Percentiles rank a stretch among this genome's conserved stretches.
Evolutionary conservation across 345 rosid genomes (phyloP).

Genomic region (Arabis alpina): DNA sequence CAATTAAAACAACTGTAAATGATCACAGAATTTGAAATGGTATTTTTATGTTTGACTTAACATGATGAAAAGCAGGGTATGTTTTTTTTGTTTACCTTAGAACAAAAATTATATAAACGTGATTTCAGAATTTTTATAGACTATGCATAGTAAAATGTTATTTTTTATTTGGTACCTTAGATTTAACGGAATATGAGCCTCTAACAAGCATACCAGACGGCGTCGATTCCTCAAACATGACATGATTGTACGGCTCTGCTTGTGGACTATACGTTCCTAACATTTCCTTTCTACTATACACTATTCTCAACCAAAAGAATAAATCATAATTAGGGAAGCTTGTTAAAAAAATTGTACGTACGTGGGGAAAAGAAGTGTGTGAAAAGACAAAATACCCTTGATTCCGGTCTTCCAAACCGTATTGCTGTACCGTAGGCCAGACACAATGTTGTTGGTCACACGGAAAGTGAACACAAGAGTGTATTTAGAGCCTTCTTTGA

Average conservation of each 20-base stretch:
- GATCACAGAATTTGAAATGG: too few species aligned
- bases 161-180: slow-evolving; percentile 51
- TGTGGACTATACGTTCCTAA: slow-evolving; percentile 93
- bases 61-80: not conserved
- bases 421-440: slow-evolving; percentile 79
- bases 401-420: slow-evolving; percentile 84
- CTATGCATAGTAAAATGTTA: not conserved
- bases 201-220: slow-evolving; percentile 88
- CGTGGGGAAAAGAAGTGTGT: not conserved
- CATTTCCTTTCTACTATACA: slow-evolving; percentile 86
- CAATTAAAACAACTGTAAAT: not conserved
- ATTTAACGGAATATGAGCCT: slow-evolving; percentile 83
- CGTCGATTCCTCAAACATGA: slow-evolving; percentile 78
- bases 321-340: not conserved
- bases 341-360: not conserved
- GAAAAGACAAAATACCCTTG: slow-evolving; percentile 49
- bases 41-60: too few species aligned
- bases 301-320: slow-evolving; percentile 41
- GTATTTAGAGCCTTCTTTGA: slow-evolving; percentile 86
- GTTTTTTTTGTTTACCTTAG: not conserved
- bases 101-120: not conserved
- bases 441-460: slow-evolving; percentile 86
- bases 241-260: slow-evolving; percentile 71
- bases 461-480: slow-evolving; percentile 66
- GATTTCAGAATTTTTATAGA: not conserved